These are phyloP conservation scores for Mycotypha africana DNA, from an alignment of 371 early-diverging fungal species.

Conservation along the genomic window DNA sequence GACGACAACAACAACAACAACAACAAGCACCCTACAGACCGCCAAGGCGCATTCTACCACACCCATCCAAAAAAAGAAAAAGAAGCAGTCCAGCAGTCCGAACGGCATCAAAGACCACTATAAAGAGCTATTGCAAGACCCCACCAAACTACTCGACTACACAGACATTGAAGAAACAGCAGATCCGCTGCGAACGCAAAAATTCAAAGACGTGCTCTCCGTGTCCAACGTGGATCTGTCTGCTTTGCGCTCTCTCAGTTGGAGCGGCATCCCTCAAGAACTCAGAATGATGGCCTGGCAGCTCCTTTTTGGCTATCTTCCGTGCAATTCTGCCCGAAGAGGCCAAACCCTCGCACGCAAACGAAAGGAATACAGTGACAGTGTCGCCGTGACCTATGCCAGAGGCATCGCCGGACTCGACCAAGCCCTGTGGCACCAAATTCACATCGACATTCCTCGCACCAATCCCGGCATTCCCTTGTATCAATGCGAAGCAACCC, in stretches of 20 bases:
- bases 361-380: slow-evolving; percentile 86
- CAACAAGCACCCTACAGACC: no score
- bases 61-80: no score
- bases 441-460: slow-evolving; percentile 92
- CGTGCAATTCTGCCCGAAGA: slow-evolving; percentile 78
- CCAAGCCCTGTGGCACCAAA: slow-evolving; percentile 88
- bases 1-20: no score
- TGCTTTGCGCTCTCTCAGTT: slow-evolving; percentile 74
- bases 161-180: slow-evolving; percentile 13
- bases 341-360: slow-evolving; percentile 78
- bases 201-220: slow-evolving; percentile 71
- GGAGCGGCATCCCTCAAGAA: slow-evolving; percentile 89
- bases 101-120: slow-evolving; percentile 18
- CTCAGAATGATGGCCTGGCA: slow-evolving; percentile 89
- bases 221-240: slow-evolving; percentile 73
- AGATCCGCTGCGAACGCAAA: slow-evolving; percentile 34
- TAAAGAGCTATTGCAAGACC: slow-evolving; percentile 12
- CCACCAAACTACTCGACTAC: slow-evolving; percentile 15
- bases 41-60: no score
- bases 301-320: slow-evolving; percentile 85
- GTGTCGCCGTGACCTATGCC: slow-evolving; percentile 74
- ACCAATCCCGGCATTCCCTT: slow-evolving; percentile 81
- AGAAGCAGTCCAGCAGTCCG: slow-evolving; percentile 6
- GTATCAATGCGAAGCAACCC: slow-evolving; percentile 79
- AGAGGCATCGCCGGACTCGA: slow-evolving; percentile 77